Base-by-base conservation (phyloP, 108 stramenopile species). In the Pseudonitzschia delicatissima region DNA sequence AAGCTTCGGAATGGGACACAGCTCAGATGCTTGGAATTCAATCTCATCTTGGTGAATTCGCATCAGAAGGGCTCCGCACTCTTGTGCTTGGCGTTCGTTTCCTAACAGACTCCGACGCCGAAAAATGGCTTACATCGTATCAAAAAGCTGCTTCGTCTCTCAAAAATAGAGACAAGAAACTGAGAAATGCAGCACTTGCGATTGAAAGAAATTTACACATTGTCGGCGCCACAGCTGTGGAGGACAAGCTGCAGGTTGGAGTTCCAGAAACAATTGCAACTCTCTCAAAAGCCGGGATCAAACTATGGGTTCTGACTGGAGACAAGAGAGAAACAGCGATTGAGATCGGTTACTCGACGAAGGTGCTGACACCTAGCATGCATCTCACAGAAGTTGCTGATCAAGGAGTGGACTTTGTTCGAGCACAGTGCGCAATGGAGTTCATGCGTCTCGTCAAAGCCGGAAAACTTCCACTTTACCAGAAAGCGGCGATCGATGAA, bases 271-370 rank as follows among this genome's bases (percentile, higher is more conserved):
- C 96, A 21, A 97, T 99, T 40, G 71, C 91, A 5, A 96, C 85
- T 3, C 82, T 99, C 9, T 85, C 74, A 63, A 80, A 83, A 27
- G 99, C 97, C 26, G 96, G 96, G 25, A 96, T 99, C 57, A 93
- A 89, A 70, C 79, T 99, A 9, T 98, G 96, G 96, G 94, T 99
- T 33, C 87, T 99, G 20, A 99, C 99, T 7, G 99, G 99, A 27
- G 99, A 98, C 75, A 99, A 99, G 66, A 71, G 91, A 26, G 99
- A 98, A 68, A 99, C 99, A 4, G 99, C 99, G 25, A 87, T 98
- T 44, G 96, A 98, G 75, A 99, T 99, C 35, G 99, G 95, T 15
- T 96, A 94, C 76, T 91, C 93, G 18, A 92, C 94, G 17, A 74
- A 88, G 49, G 91, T 98, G 25, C 77, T 98, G 50, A 87, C 87